Base-by-base conservation (phyloP, 164 flowering plant genomes). In the Malania oleifera region DNA sequence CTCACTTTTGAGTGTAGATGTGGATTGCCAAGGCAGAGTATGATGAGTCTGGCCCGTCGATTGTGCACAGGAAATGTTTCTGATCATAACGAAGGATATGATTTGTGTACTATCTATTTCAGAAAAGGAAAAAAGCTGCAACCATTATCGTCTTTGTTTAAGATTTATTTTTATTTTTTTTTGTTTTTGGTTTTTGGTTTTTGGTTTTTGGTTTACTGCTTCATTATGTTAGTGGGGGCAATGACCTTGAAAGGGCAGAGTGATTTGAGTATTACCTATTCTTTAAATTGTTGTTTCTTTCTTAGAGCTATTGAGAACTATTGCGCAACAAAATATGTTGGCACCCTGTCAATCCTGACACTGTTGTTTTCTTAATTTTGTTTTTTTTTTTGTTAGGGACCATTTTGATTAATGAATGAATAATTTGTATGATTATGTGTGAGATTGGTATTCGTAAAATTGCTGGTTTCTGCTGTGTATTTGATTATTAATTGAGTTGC, bases 61-160 rank as follows among this genome's bases (percentile, higher is more conserved):
- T 71, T 59, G 75, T 71, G 54, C 75, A 71, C 71, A 58, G 75
- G 75, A 71, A 71, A 61, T 72, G 75, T 57, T 72, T 72, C 71
- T 71, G 45, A 67, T 64, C 59, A 41, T 55, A 38, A 35, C 45
- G 17, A 7, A 12, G 58, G 38, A 37, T 2, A 12, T 22, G 54
- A 53, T 45, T 46, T 31, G 27, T 37, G 59, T 28, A 39, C 54
- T 46, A 23, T 20, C 49, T 44, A 49, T 52, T 54, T 34, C 53
- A 22, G 40, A 34, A 35, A 35, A 8, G 26, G 22, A 43, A 24
- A 45, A 63, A 49, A 62, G 63, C 67, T 52, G 41, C 59, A 49
- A 62, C 57, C 46, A 34, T 49, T 49, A n/a, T 46, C 22, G 7
- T 45, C 26, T 40, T 11, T 34, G 38, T 7, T 34, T n/a, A n/a